phyloP scores from a whole-genome alignment of 2,329 filamentous ascomycete species.

The Exophiala calicioides region DNA sequence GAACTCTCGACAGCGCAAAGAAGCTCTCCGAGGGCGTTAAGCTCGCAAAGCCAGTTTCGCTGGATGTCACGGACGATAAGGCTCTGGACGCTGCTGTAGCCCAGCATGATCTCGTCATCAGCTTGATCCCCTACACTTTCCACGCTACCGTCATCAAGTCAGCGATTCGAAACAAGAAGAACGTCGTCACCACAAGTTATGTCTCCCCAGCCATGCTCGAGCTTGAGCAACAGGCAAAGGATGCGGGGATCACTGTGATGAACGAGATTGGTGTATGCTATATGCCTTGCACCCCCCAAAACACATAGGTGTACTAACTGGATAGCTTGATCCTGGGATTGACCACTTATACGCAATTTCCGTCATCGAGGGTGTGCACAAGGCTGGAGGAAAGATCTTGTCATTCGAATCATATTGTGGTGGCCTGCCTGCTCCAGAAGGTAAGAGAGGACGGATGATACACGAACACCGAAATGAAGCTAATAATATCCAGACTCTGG shows the following conservation, averaged over 20 bases:
- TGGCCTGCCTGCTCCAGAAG: conserved; percentile 63
- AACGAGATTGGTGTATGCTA: conserved; percentile 79
- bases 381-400: conserved; percentile 78
- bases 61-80: conserved; percentile 76
- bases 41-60: conserved; percentile 72
- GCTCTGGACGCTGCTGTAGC: conserved; percentile 79
- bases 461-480: conserved; percentile 37
- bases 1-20: conserved; percentile 75
- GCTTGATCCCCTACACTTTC: conserved; percentile 87
- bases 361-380: conserved; percentile 85
- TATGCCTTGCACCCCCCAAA: background rate
- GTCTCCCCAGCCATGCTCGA: conserved; percentile 90
- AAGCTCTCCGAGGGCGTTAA: conserved; percentile 71
- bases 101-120: conserved; percentile 77
- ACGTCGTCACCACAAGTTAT: conserved; percentile 94
- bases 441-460: background rate
- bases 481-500: conserved; percentile 3
- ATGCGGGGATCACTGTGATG: conserved; percentile 93
- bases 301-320: background rate
- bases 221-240: conserved; percentile 79
- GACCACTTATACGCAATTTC: conserved; percentile 74
- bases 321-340: conserved; percentile 33
- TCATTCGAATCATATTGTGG: conserved; percentile 85
- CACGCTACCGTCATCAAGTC: conserved; percentile 89
- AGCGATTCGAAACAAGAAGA: conserved; percentile 88